phyloP scores from a whole-genome alignment of 148 eudicot genomes.

The Cornus florida region DNA sequence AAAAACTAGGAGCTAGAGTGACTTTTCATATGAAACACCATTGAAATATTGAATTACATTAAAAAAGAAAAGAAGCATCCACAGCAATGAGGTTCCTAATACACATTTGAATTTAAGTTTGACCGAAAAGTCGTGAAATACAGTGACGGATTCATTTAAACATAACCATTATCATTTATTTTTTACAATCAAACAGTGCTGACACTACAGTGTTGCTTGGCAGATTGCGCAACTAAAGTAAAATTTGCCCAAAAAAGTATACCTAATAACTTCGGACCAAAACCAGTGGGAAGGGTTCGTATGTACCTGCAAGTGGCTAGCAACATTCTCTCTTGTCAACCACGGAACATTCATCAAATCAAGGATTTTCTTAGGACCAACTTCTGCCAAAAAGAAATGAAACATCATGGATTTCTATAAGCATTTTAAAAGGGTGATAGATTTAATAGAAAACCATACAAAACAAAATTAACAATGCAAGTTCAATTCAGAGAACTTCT shows the following conservation, averaged over 20 bases:
- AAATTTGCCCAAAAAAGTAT: not conserved
- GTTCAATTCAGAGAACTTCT: not conserved
- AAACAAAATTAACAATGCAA: no score
- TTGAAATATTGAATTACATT: not conserved
- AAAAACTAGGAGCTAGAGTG: not conserved
- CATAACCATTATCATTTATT: no score
- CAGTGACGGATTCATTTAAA: not conserved
- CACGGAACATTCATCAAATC: conserved; percentile 90
- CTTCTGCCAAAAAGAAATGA: conserved; percentile 59
- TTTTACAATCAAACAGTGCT: not conserved
- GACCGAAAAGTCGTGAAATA: no score
- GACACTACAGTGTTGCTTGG: not conserved
- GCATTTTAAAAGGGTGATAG: not conserved
- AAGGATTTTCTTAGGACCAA: conserved; percentile 92
- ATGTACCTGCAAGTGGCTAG: conserved; percentile 96
- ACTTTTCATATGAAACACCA: not conserved
- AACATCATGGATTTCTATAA: conserved; percentile 20
- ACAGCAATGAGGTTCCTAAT: no score
- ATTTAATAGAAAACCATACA: conserved; percentile 10
- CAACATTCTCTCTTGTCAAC: conserved; percentile 95
- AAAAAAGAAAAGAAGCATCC: no score
- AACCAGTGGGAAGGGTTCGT: not conserved
- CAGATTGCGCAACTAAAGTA: not conserved
- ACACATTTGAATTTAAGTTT: no score
- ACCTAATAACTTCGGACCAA: not conserved